Evolutionary conservation across 2,329 filamentous ascomycete genomes (phyloP), one percentile per base, ranked within the genome.

Genomic region (Scedosporium apiospermum): DNA sequence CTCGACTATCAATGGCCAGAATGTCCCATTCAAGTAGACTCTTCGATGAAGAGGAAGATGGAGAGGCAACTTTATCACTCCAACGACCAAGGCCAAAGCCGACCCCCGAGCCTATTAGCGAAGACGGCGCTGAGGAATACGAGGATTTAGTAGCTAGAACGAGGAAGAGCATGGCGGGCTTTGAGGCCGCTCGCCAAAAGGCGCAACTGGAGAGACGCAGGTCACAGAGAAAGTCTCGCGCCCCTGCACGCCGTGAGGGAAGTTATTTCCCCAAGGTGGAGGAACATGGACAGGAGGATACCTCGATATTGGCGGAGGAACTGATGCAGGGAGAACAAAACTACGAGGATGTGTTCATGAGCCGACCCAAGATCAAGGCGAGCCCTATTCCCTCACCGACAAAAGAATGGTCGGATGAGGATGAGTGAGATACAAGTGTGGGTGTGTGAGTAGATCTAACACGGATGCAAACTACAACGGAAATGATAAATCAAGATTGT

Each of bases 281-380:
- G 67, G 80, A 78, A 60, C 67, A 66, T 62, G 74, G 68, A 18
- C 73, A 70, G 6, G 74, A 67, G 42, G 70, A 73, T 38, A 70
- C 73, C n/a, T 69, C 73, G 26, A 80, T 85, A 1, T 80, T 89
- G 7, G 80, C 82, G 0, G 88, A 93, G 69, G 83, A 88, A 66
- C 75, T 96, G 49, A 86, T 96, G 63, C 81, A 66, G 16, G 81
- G 64, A 16, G 82, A 87, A 62, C 87, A 91, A 66, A 91, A 96
- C 64, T 89, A 91, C 72, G 88, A 89, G 64, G 88, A 88, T 27
- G 88, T 96, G 1, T 97, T 97, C 72, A 90, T 88, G 75, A 93
- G 90, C 66, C 77, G 93, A 66, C 93, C 93, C 0, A 89, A 87
- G 73, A 85, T 97, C 67, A 87, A 88, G 66, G 84, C 84, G 10